Evolutionary conservation across 2,329 filamentous ascomycete species (phyloP).

Genomic region (Ciborinia camelliae): DNA sequence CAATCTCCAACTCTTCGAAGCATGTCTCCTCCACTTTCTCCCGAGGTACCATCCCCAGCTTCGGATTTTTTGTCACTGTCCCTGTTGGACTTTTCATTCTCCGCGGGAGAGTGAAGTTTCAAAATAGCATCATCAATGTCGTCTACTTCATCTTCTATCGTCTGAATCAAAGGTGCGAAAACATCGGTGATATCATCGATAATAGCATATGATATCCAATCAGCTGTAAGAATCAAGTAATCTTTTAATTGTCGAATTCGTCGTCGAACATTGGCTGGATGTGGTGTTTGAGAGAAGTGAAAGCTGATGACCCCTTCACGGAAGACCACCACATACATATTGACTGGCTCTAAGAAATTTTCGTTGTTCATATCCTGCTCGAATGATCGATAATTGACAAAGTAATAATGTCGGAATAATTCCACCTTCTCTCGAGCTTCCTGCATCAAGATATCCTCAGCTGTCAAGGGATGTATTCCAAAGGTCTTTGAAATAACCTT

Average conservation of each 20-base stretch:
- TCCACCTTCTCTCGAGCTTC: slow-evolving; percentile 98
- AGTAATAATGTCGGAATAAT: slow-evolving; percentile 95
- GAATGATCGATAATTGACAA: slow-evolving; percentile 97
- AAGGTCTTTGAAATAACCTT: slow-evolving; percentile 88
- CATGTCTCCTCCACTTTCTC: slow-evolving; percentile 70
- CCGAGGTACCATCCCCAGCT: slow-evolving; percentile 39
- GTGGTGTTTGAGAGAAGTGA: slow-evolving; percentile 93
- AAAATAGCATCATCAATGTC: slow-evolving; percentile 93
- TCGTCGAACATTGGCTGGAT: slow-evolving; percentile 91
- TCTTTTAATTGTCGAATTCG: slow-evolving; percentile 91
- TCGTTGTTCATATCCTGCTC: slow-evolving; percentile 90
- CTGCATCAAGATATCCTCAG: slow-evolving; percentile 96
- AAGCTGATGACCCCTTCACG: slow-evolving; percentile 93
- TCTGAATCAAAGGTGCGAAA: slow-evolving; percentile 86
- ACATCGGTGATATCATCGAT: slow-evolving; percentile 98
- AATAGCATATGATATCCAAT: slow-evolving; percentile 98
- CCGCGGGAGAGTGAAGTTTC: slow-evolving; percentile 63
- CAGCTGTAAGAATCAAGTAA: slow-evolving; percentile 86
- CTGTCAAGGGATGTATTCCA: slow-evolving; percentile 90
- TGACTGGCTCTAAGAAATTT: slow-evolving; percentile 89
- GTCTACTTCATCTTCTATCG: slow-evolving; percentile 93
- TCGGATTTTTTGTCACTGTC: slow-evolving; percentile 47
- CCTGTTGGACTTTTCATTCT: slow-evolving; percentile 43
- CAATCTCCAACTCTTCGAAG: slow-evolving; percentile 88
- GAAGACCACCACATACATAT: slow-evolving; percentile 97